These are phyloP conservation scores for Whalleya microplaca DNA, from an alignment of 2,329 filamentous ascomycete species.

Conservation along the genomic window DNA sequence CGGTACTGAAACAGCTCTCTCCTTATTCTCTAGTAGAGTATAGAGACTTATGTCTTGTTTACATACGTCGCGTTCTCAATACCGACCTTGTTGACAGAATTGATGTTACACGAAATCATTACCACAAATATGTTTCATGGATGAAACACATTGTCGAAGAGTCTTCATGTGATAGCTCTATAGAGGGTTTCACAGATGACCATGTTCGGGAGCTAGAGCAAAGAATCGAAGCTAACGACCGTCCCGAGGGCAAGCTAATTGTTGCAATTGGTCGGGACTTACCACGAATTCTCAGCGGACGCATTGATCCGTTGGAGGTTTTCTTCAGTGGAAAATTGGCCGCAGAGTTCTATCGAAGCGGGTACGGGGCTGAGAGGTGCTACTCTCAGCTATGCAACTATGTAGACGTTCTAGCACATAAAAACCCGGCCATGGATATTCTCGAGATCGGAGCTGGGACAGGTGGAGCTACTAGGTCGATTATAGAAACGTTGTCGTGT, in stretches of 20 bases:
- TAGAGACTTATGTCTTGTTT: constrained; percentile 15
- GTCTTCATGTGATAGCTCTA: too few relatives aligned
- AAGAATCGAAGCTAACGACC: too few relatives aligned
- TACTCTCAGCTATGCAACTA: constrained; percentile 27
- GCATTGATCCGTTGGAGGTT: constrained; percentile 34
- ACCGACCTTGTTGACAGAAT: too few relatives aligned
- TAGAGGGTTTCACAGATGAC: too few relatives aligned
- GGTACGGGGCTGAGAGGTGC: constrained; percentile 4
- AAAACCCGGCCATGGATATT: constrained; percentile 38
- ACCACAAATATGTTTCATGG: too few relatives aligned
- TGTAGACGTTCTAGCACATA: constrained; percentile 31
- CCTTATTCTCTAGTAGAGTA: constrained; percentile 15
- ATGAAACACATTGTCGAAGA: too few relatives aligned
- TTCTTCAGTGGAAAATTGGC: constrained; percentile 34
- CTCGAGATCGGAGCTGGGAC: constrained; percentile 45
- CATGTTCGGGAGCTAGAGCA: too few relatives aligned
- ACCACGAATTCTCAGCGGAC: constrained; percentile 29
- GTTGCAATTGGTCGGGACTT: constrained; percentile 9
- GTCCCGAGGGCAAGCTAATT: too few relatives aligned
- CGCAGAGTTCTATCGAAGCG: constrained; percentile 28
- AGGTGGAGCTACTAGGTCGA: constrained; percentile 35
- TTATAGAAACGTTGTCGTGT: constrained; percentile 25
- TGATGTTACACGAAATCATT: too few relatives aligned
- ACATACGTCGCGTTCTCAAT: constrained; percentile 14
- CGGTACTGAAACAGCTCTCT: constrained; percentile 8